Conservation (phyloP, 768 basidiomycete species). For the Termitomyces sp. region DNA sequence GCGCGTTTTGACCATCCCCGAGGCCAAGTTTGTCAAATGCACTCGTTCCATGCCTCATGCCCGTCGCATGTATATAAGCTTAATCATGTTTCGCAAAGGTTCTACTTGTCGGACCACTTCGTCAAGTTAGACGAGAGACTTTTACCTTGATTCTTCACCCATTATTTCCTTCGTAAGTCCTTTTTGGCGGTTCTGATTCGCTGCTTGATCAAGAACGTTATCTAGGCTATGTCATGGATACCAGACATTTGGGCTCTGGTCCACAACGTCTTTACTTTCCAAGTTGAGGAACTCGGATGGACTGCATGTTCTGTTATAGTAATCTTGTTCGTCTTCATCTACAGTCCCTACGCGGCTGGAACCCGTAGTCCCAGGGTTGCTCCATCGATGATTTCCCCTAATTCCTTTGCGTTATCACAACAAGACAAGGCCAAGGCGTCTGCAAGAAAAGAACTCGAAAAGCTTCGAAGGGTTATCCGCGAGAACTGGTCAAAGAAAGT, state of each 20-base stretch:
- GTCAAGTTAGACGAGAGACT: background rate
- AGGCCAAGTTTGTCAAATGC: background rate
- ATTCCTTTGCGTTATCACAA: constrained; percentile 15
- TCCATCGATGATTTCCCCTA: background rate
- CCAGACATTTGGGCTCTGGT: background rate
- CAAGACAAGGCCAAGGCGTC: constrained; percentile 14
- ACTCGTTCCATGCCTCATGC: background rate
- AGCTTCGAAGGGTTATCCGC: constrained; percentile 12
- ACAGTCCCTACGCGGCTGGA: constrained; percentile 5
- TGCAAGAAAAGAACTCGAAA: constrained; percentile 16
- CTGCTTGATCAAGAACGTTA: background rate
- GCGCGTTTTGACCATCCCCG: background rate
- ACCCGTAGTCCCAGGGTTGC: background rate
- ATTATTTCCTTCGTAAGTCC: background rate
- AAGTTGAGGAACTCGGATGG: constrained; percentile 12
- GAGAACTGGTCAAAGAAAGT: constrained; percentile 9
- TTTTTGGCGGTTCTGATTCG: background rate
- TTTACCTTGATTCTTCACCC: background rate
- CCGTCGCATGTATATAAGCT: background rate
- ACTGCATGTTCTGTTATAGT: constrained; percentile 8
- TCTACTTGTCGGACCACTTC: background rate
- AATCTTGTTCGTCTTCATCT: constrained; percentile 9
- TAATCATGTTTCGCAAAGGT: background rate
- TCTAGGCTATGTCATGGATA: background rate
- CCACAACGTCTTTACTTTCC: constrained; percentile 3